Conservation (phyloP, 108 stramenopile genomes). For the Asterionellopsis glacialis region DNA sequence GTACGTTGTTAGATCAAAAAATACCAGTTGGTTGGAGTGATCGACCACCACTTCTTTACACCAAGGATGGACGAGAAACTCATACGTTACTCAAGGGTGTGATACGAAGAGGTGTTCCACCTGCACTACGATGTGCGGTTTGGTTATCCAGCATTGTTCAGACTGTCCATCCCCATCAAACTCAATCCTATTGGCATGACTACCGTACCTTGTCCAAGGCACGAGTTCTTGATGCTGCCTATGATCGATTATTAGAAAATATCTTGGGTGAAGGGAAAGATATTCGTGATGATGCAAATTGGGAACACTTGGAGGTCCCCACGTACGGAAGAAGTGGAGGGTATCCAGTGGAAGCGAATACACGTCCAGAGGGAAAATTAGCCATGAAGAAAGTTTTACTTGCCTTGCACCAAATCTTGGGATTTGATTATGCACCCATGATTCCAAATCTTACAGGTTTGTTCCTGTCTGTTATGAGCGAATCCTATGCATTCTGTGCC, state of each 20-base stretch:
- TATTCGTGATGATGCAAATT: conserved; percentile 18
- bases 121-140: conserved; percentile 73
- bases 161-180: conserved; percentile 52
- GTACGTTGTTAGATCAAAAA: conserved; percentile 20
- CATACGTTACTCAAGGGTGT: conserved; percentile 29
- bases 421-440: conserved; percentile 58
- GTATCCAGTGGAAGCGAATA: conserved; percentile 4
- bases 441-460: conserved; percentile 50
- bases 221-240: conserved; percentile 35
- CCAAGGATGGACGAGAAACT: conserved; percentile 14
- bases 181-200: conserved; percentile 37
- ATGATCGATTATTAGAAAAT: conserved; percentile 12
- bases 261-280: conserved; percentile 26
- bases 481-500: conserved; percentile 68
- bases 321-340: conserved; percentile 25
- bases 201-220: conserved; percentile 60
- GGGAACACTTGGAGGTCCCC: conserved; percentile 19
- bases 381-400: conserved; percentile 47
- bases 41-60: conserved; percentile 30
- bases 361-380: conserved; percentile 12
- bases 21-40: conserved; percentile 45
- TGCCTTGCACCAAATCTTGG: conserved; percentile 51
- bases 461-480: conserved; percentile 51
- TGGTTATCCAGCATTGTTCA: conserved; percentile 74
- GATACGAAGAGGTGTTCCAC: conserved; percentile 65